Base-by-base conservation (phyloP, 768 basidiomycete species). In the Xerocomus spinulosus region DNA sequence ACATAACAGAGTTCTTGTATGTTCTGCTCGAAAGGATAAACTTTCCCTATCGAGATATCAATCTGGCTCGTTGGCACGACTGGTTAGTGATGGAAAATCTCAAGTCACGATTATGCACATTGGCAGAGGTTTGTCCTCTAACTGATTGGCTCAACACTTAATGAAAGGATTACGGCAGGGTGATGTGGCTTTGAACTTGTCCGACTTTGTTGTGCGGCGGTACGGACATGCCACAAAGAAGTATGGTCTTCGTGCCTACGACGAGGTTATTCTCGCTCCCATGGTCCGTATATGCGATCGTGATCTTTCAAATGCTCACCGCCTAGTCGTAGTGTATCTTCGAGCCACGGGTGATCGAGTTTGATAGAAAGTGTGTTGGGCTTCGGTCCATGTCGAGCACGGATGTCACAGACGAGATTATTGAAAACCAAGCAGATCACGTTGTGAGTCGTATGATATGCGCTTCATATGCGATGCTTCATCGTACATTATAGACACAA, bases 51-150 rank as follows among this genome's bases (percentile, higher is more conserved):
- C 72, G 81, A 46, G 87, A 93, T 23, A 73, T 91, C 52, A 76
- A 97, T 60, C 73, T 97, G 21, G 77, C 78, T 6, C 74, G 77
- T 28, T 78, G 80, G 36, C 88, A 92, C 60, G 94, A 97, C 59
- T 96, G 92, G 89, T 76, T 76, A 42, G 79, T 96, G 42, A 83
- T 97, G 77, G 91, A 97, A 63, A 90, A 94, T 55, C 74, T 98
- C 46, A 97, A 98, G 59, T 76, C 79, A 39, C 77, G 85, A 37
- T 68, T 92, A 23, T 92, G 90, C 59, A 94, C 92, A 0, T 71
- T 99, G 24, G 77, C 83, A 21, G 94, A 98, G 77, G 96, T 94
- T 56, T 55, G 78, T 59, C 15, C 20, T 46, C 54, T 50, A 28
- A 34, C 51, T 14, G 10, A 32, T 24, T 42, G 33, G 32, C 21